Evolutionary conservation across 2,329 filamentous ascomycete species (phyloP).

Genomic region (Thermomyces lanuginosus): DNA sequence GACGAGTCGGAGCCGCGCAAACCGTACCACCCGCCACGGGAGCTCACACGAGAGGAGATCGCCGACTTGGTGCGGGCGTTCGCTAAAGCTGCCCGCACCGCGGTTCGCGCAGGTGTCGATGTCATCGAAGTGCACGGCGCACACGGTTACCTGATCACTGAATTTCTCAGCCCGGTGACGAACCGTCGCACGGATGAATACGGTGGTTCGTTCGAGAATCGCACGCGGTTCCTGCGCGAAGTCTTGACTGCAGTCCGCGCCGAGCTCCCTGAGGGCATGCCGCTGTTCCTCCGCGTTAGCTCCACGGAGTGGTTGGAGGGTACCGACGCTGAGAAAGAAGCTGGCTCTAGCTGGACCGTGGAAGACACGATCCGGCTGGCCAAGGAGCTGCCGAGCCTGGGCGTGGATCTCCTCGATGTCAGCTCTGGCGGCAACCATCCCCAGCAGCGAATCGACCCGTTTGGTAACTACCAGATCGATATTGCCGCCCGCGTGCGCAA

Average conservation of each 20-base stretch:
- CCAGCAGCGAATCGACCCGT: conserved; percentile 28
- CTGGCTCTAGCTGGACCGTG: conserved; percentile 24
- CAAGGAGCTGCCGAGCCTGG: conserved; percentile 24
- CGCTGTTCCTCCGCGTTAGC: conserved; percentile 53
- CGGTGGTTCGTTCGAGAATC: conserved; percentile 41
- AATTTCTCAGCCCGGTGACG: conserved; percentile 51
- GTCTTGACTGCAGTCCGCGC: conserved; percentile 24
- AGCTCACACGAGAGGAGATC: conserved; percentile 52
- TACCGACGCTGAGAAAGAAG: conserved; percentile 9
- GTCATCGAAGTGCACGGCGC: conserved; percentile 64
- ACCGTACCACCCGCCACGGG: conserved; percentile 48
- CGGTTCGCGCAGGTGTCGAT: conserved; percentile 56
- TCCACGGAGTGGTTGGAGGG: conserved; percentile 57
- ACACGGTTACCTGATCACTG: conserved; percentile 58
- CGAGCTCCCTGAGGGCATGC: conserved; percentile 49
- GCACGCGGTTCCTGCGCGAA: conserved; percentile 50
- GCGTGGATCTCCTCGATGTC: conserved; percentile 31
- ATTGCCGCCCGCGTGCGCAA: conserved; percentile 29
- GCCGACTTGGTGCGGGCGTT: conserved; percentile 45
- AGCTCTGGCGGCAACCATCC: conserved; percentile 31
- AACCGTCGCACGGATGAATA: conserved; percentile 49
- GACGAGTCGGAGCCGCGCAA: conserved; percentile 36
- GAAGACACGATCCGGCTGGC: conserved; percentile 24
- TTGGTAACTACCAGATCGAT: conserved; percentile 23
- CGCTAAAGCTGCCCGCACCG: conserved; percentile 39